Base-by-base conservation (phyloP, 345 rosid genomes). In the Brassica incana region DNA sequence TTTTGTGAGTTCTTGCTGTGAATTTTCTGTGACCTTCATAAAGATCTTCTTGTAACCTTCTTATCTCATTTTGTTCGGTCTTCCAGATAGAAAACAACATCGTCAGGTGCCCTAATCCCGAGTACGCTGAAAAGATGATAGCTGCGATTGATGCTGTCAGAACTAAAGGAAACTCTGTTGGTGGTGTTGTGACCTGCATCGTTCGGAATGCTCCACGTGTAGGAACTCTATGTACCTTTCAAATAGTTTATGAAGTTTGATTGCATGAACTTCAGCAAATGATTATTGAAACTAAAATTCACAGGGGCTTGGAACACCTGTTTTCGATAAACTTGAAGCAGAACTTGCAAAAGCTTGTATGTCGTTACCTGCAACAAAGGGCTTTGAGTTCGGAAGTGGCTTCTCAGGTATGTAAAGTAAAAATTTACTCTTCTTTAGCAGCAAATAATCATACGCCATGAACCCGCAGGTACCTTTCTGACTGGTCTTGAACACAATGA, bases 271-370 rank as follows among this genome's bases (percentile, higher is more conserved):
- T 36, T 25, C 3, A 50, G 72, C 0, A 5, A 64, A 54, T 75
- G 30, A 64, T 38, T 35, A 67, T 72, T 86, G 65, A 80, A 80
- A 76, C 56, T 76, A 48, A 50, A n/a, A 82, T 79, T 20, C 0
- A 9, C 90, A 96, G 99, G 99, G 99, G 77, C 99, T 96, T 71
- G 99, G 99, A 77, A 88, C 99, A 30, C 99, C 99, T 0, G 99
- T 96, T 65, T 96, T 96, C 23, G 97, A 88, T 84, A 96, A 96
- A 84, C 94, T 96, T 78, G 98, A 93, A 85, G 98, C 97, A 35
- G 89, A 93, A 87, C 87, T 96, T 60, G 99, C 99, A 8, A 92
- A 90, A 85, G 99, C 98, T 83, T 89, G 85, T 45, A 82, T 96
- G 93, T 96, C 99, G 0, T 82, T 96, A 76, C 99, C 99, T 79